A percentile compares a stretch with the other conserved stretches of the same genome.
These are phyloP conservation scores for Alternaria metachromatica DNA, from an alignment of 2,329 filamentous ascomycete genomes.

Conservation along the genomic window DNA sequence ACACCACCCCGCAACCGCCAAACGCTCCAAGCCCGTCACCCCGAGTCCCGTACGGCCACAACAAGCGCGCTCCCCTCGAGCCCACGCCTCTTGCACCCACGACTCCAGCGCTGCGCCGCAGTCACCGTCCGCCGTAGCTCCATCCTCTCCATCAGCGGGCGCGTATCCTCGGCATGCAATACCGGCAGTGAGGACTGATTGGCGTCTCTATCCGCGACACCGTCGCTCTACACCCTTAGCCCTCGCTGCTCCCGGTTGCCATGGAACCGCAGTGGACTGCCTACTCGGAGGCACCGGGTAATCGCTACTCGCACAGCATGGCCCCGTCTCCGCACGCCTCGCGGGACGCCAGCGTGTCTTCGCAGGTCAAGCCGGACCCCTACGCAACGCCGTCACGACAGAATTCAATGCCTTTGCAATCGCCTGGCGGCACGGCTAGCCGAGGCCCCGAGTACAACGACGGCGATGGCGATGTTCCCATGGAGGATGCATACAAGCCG, in stretches of 20 bases:
- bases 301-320: slow-evolving; percentile 48
- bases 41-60: slow-evolving; percentile 2
- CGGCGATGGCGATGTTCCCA: slow-evolving; percentile 41
- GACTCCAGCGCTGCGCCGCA: background rate
- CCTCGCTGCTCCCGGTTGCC: slow-evolving; percentile 17
- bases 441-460: slow-evolving; percentile 50
- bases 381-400: slow-evolving; percentile 47
- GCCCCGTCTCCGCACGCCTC: slow-evolving; percentile 42
- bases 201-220: slow-evolving; percentile 45
- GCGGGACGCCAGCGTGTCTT: slow-evolving; percentile 39
- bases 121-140: background rate
- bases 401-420: slow-evolving; percentile 46
- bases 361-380: slow-evolving; percentile 46
- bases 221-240: slow-evolving; percentile 17
- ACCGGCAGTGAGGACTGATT: slow-evolving; percentile 37
- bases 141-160: background rate
- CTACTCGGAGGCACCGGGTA: slow-evolving; percentile 43
- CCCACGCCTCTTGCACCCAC: background rate
- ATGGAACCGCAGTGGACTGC: slow-evolving; percentile 51
- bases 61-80: background rate
- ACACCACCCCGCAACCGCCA: slow-evolving; percentile 18
- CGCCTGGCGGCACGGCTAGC: slow-evolving; percentile 38
- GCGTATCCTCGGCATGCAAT: slow-evolving; percentile 46
- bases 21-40: slow-evolving; percentile 12
- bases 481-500: slow-evolving; percentile 15